A percentile compares a stretch with the other conserved stretches of the same genome.
Evolutionary conservation across 2,329 filamentous ascomycete genomes (phyloP).

Genomic region (Botryosphaeria dothidea): DNA sequence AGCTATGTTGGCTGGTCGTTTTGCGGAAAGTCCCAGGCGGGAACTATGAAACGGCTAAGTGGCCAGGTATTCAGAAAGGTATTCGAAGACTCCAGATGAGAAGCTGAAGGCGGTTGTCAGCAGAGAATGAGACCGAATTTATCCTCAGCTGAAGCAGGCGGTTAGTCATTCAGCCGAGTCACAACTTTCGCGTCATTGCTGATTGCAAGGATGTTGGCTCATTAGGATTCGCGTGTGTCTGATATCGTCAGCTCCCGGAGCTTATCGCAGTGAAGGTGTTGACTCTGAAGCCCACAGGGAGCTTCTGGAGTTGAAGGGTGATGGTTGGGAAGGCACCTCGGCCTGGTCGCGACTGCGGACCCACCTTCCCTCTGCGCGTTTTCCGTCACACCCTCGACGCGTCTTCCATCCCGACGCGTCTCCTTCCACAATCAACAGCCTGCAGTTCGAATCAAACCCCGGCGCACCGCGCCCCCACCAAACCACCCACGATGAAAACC

Average conservation of each 20-base stretch:
- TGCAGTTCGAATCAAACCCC: neutral
- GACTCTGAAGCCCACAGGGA: neutral
- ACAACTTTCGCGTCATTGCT: neutral
- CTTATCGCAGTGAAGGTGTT: neutral
- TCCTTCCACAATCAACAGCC: conserved; percentile 19
- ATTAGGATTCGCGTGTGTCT: no score
- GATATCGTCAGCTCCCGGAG: no score
- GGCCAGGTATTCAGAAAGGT: no score
- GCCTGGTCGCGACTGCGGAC: no score
- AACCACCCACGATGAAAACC: conserved; percentile 27
- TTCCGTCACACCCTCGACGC: conserved; percentile 21
- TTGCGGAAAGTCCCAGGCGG: no score
- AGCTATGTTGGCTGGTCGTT: neutral
- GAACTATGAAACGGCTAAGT: no score
- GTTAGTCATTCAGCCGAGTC: neutral
- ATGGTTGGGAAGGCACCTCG: no score
- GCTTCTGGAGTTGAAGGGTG: neutral
- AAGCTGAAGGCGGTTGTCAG: neutral
- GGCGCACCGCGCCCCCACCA: neutral
- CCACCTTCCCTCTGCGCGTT: conserved; percentile 20
- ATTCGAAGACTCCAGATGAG: neutral
- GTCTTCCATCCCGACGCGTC: conserved; percentile 22
- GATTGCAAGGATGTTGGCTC: neutral
- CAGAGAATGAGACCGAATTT: neutral
- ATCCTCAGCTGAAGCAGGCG: neutral